These are phyloP conservation scores for Candida tetrigidarum DNA, from an alignment of 1,139 yeast genomes.

Conservation along the genomic window DNA sequence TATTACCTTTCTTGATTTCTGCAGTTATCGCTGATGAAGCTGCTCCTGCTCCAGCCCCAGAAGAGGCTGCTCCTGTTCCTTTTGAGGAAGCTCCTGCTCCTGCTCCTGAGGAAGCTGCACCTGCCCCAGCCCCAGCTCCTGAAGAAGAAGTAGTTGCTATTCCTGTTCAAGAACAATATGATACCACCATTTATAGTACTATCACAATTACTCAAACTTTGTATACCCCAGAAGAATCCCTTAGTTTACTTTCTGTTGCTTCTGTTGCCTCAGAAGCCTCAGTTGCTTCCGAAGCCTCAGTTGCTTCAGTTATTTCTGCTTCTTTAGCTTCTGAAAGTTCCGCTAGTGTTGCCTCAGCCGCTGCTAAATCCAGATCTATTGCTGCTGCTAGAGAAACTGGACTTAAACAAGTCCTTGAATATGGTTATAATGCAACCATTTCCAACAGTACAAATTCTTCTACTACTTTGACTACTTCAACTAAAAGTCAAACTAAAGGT, in stretches of 20 bases:
- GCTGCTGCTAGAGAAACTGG: slow-evolving; percentile 21
- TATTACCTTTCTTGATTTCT: slow-evolving; percentile 26
- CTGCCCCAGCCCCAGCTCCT: background rate
- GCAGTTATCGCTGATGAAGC: slow-evolving; percentile 16
- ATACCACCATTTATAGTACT: slow-evolving; percentile 47
- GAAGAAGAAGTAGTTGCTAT: background rate
- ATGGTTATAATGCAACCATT: slow-evolving; percentile 36
- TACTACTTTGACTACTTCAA: background rate
- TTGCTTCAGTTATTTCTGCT: slow-evolving; percentile 4
- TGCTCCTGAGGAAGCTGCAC: background rate
- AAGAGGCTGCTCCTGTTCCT: background rate
- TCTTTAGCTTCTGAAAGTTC: background rate
- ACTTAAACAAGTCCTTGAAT: slow-evolving; percentile 50
- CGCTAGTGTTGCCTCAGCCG: background rate
- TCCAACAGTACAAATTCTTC: slow-evolving; percentile 15
- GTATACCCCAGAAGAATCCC: slow-evolving; percentile 46
- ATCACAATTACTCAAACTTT: slow-evolving; percentile 47
- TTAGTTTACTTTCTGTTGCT: slow-evolving; percentile 26
- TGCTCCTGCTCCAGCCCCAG: background rate
- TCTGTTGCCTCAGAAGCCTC: slow-evolving; percentile 20
- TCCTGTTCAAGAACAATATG: slow-evolving; percentile 30
- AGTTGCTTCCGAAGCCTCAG: background rate
- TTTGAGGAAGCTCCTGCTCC: background rate
- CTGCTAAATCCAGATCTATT: background rate
- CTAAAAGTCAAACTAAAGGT: background rate